phyloP scores from a whole-genome alignment of 2,329 filamentous ascomycete species.

The Torrubiellomyces zombiae region DNA sequence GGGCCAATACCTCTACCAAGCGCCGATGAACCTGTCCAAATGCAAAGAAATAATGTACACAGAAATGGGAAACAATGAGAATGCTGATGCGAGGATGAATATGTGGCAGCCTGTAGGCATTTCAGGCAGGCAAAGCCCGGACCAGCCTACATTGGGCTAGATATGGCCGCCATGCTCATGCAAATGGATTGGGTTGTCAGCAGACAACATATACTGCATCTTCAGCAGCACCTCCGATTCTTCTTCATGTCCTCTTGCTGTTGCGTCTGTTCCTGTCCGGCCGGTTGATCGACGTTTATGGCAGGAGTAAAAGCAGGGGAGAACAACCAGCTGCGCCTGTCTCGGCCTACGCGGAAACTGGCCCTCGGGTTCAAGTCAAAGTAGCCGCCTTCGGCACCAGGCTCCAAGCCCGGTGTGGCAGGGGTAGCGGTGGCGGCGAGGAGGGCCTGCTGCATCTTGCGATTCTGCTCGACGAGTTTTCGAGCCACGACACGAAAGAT shows the following conservation, averaged over 20 bases:
- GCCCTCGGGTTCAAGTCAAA: constrained; percentile 31
- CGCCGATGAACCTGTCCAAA: too few species aligned
- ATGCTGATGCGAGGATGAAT: too few species aligned
- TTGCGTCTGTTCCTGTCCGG: constrained; percentile 12
- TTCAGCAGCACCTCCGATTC: constrained; percentile 15
- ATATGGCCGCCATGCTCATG: too few species aligned
- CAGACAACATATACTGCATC: too few species aligned
- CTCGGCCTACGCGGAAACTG: constrained; percentile 41
- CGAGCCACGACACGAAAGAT: constrained; percentile 62
- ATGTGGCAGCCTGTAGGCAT: too few species aligned
- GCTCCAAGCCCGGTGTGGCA: constrained; percentile 28
- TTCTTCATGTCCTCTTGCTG: constrained; percentile 8
- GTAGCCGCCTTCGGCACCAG: constrained; percentile 29
- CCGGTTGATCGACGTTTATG: constrained; percentile 28
- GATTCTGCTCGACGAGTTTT: constrained; percentile 47
- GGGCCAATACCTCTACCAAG: too few species aligned
- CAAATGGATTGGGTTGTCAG: too few species aligned
- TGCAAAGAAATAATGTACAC: too few species aligned
- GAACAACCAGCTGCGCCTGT: constrained; percentile 43
- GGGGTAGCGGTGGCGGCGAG: constrained; percentile 36
- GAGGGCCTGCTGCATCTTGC: constrained; percentile 43
- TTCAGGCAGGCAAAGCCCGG: too few species aligned
- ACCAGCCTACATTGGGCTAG: too few species aligned
- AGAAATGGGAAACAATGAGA: too few species aligned
- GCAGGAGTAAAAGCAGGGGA: constrained; percentile 35